Conservation (phyloP, 768 basidiomycete genomes). For the Mycena maculata region DNA sequence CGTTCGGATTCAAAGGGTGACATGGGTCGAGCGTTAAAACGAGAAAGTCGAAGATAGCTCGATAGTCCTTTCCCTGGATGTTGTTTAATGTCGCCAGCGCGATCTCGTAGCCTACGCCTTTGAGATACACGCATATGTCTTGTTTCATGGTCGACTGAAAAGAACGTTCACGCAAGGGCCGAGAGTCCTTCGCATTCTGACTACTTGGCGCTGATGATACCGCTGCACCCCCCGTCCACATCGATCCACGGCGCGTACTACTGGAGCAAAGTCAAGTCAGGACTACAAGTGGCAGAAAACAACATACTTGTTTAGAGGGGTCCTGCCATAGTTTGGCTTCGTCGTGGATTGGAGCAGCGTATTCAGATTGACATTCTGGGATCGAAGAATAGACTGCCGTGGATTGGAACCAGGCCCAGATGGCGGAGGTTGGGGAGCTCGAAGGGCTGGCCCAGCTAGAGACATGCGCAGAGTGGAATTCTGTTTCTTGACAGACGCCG, state of each 20-base stretch:
- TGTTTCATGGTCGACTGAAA: conserved; percentile 83
- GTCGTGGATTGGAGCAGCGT: conserved; percentile 76
- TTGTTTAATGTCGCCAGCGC: conserved; percentile 74
- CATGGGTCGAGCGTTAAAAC: conserved; percentile 76
- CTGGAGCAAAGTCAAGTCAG: conserved; percentile 43
- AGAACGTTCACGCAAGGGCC: conserved; percentile 80
- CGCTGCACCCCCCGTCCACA: conserved; percentile 69
- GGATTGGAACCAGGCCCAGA: conserved; percentile 50
- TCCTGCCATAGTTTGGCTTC: conserved; percentile 75
- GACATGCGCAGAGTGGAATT: conserved; percentile 71
- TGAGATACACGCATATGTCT: conserved; percentile 80
- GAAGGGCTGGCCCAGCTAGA: conserved; percentile 78
- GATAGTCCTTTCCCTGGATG: conserved; percentile 89
- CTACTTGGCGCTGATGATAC: conserved; percentile 62
- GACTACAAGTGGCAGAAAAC: conserved; percentile 8
- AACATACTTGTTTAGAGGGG: conserved; percentile 75
- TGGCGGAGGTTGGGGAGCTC: conserved; percentile 60
- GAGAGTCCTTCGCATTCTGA: conserved; percentile 75
- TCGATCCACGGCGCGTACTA: conserved; percentile 81
- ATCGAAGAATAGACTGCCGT: conserved; percentile 75
- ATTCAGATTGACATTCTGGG: conserved; percentile 78
- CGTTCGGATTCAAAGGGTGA: conserved; percentile 63
- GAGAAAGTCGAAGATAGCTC: conserved; percentile 85
- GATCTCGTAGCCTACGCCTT: conserved; percentile 73
- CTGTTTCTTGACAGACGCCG: conserved; percentile 80